A percentile compares a stretch with the other conserved stretches of the same genome.
Evolutionary conservation across 345 rosid species (phyloP).

Genomic region (Eutrema heterophyllum): DNA sequence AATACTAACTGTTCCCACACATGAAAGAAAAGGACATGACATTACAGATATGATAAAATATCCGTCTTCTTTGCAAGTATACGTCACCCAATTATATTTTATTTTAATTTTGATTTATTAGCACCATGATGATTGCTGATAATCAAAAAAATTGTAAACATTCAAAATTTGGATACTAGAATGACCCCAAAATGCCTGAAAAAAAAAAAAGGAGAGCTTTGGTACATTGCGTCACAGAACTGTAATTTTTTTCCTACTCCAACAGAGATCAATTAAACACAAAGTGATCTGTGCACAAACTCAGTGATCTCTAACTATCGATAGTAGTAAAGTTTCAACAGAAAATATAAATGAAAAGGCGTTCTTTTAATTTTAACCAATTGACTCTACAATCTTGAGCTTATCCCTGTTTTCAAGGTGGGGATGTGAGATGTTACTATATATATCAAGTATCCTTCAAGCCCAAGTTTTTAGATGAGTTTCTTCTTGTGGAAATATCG

Average conservation of each 20-base stretch:
- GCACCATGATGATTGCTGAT: slow-evolving; percentile 11
- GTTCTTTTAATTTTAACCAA: slow-evolving; percentile 1
- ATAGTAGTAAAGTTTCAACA: neutral
- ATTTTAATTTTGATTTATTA: neutral
- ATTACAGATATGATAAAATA: neutral
- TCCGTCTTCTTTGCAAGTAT: neutral
- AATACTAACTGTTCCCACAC: slow-evolving; percentile 18
- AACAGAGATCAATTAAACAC: slow-evolving; percentile 16
- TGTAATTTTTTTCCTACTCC: neutral
- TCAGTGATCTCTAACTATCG: slow-evolving; percentile 24
- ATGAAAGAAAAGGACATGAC: slow-evolving; percentile 29
- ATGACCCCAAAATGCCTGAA: neutral
- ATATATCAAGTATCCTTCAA: slow-evolving; percentile 8
- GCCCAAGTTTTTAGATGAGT: slow-evolving; percentile 46
- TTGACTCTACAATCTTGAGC: slow-evolving; percentile 21
- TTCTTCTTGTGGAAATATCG: slow-evolving; percentile 66
- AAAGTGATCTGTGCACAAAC: slow-evolving; percentile 20
- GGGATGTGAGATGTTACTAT: slow-evolving; percentile 19
- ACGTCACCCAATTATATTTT: neutral
- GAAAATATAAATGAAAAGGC: slow-evolving; percentile 3
- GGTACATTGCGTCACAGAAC: slow-evolving; percentile 11
- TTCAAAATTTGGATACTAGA: neutral
- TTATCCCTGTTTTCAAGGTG: slow-evolving; percentile 18
- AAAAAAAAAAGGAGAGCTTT: neutral
- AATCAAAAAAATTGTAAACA: neutral